phyloP scores from a whole-genome alignment of 192 early-diverging fungal species.

The Coemansia sp. region DNA sequence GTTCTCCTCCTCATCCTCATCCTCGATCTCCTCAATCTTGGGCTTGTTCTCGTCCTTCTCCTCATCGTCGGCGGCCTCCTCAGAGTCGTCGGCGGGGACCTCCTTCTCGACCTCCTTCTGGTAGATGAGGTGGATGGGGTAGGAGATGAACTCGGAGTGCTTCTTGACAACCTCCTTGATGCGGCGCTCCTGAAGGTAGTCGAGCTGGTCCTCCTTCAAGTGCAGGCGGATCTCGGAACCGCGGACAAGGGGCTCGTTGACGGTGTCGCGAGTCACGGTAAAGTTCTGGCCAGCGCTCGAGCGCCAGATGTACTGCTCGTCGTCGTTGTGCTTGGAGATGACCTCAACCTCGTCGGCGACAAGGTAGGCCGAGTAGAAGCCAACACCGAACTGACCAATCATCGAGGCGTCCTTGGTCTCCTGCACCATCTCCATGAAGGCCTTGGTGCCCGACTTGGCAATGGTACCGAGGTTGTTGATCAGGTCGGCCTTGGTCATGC shows the following conservation, averaged over 20 bases:
- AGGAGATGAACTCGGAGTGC: constrained; percentile 99
- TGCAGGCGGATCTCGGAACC: constrained; percentile 93
- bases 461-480: constrained; percentile 91
- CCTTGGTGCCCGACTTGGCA: constrained; percentile 99
- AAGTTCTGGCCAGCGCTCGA: constrained; percentile 90
- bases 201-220: constrained; percentile 98
- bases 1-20: constrained; percentile 77
- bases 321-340: constrained; percentile 93
- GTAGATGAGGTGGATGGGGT: constrained; percentile 95
- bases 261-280: constrained; percentile 89
- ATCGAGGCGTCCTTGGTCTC: constrained; percentile 97
- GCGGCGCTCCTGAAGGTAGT: constrained; percentile 98
- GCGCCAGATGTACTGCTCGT: constrained; percentile 94
- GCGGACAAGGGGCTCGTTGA: constrained; percentile 87
- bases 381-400: constrained; percentile 99
- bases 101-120: constrained; percentile 99
- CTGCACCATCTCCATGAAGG: constrained; percentile 98
- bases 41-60: constrained; percentile 77
- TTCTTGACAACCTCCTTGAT: constrained; percentile 99
- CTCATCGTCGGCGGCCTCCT: constrained; percentile 68
- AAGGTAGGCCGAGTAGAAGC: constrained; percentile 99
- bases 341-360: constrained; percentile 95
- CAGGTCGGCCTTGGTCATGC: constrained; percentile 73
- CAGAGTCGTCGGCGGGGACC: constrained; percentile 88
- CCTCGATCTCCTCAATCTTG: constrained; percentile 62